Evolutionary conservation across 2,329 filamentous ascomycete genomes (phyloP).

Genomic region (Clonostachys byssicola): DNA sequence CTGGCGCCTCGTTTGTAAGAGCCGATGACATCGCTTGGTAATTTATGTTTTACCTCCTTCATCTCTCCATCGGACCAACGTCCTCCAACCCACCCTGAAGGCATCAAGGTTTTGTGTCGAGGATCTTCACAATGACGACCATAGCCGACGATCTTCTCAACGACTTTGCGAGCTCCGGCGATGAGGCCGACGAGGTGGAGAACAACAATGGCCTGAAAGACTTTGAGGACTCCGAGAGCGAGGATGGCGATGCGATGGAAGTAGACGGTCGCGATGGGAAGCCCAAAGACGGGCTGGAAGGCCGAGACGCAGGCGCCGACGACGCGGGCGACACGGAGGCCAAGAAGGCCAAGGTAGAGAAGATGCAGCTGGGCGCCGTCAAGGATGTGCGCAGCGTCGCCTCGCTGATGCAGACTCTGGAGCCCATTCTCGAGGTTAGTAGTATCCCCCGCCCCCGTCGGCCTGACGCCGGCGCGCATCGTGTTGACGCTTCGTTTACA

Average conservation of each 20-base stretch:
- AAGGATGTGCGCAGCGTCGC: slow-evolving; percentile 78
- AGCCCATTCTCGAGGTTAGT: slow-evolving; percentile 80
- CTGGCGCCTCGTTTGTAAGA: neutral
- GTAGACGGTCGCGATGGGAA: slow-evolving; percentile 36
- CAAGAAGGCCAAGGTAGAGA: slow-evolving; percentile 75
- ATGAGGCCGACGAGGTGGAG: slow-evolving; percentile 64
- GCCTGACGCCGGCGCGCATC: slow-evolving; percentile 9
- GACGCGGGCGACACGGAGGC: slow-evolving; percentile 62
- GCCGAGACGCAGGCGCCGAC: slow-evolving; percentile 26
- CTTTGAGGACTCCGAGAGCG: slow-evolving; percentile 53
- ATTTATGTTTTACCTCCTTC: neutral
- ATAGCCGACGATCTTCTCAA: slow-evolving; percentile 89
- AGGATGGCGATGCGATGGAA: slow-evolving; percentile 30
- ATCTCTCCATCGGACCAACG: neutral
- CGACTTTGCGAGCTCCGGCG: slow-evolving; percentile 62
- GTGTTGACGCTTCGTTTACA: slow-evolving; percentile 54
- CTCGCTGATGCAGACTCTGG: slow-evolving; percentile 74
- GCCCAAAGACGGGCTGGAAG: slow-evolving; percentile 51
- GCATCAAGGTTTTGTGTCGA: neutral
- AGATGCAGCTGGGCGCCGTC: slow-evolving; percentile 70
- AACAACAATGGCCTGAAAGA: slow-evolving; percentile 51
- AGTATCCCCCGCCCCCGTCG: slow-evolving; percentile 27
- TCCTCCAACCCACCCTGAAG: neutral
- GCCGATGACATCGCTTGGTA: neutral
- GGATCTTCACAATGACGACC: slow-evolving; percentile 65